Evolutionary conservation across 805 yeast species (phyloP).

Genomic region (Lipomyces japonicus): DNA sequence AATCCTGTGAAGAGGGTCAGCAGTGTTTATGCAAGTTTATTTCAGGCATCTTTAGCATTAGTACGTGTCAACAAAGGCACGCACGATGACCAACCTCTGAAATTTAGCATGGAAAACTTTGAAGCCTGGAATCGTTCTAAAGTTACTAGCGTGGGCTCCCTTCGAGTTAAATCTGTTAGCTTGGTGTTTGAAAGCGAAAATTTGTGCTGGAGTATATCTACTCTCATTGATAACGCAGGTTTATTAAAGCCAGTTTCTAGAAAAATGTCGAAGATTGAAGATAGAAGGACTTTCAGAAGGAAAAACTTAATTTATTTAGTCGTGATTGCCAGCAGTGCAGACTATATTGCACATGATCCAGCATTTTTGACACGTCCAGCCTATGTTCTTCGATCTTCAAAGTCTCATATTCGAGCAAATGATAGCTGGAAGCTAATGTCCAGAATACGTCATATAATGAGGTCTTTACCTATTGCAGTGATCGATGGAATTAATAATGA

Average conservation of each 20-base stretch:
- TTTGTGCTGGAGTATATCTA: conserved; percentile 34
- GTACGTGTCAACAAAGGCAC: conserved; percentile 1
- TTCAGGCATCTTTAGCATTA: conserved; percentile 10
- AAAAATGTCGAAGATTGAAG: conserved; percentile 17
- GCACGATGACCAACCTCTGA: conserved; percentile 27
- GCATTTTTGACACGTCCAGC: conserved; percentile 88
- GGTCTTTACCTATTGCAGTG: conserved; percentile 49
- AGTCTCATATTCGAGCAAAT: conserved; percentile 69
- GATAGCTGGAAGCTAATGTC: conserved; percentile 87
- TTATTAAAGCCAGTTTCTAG: conserved; percentile 32
- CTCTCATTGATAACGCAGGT: conserved; percentile 15
- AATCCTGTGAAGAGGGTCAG: conserved; percentile 16
- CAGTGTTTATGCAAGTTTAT: conserved; percentile 16
- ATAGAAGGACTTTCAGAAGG: conserved; percentile 15
- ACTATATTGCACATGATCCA: conserved; percentile 73
- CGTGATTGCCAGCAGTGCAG: conserved; percentile 48
- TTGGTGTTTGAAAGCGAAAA: conserved; percentile 37
- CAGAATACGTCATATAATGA: conserved; percentile 68
- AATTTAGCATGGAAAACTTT: conserved; percentile 33
- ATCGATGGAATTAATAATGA: conserved; percentile 39
- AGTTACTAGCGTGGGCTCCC: conserved; percentile 25
- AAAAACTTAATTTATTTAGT: conserved; percentile 43
- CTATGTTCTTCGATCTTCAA: conserved; percentile 65
- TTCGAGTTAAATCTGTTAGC: conserved; percentile 37
- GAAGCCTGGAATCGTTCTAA: conserved; percentile 36